Conservation (phyloP, 192 early-diverging fungal species). For the Podila minutissima region DNA sequence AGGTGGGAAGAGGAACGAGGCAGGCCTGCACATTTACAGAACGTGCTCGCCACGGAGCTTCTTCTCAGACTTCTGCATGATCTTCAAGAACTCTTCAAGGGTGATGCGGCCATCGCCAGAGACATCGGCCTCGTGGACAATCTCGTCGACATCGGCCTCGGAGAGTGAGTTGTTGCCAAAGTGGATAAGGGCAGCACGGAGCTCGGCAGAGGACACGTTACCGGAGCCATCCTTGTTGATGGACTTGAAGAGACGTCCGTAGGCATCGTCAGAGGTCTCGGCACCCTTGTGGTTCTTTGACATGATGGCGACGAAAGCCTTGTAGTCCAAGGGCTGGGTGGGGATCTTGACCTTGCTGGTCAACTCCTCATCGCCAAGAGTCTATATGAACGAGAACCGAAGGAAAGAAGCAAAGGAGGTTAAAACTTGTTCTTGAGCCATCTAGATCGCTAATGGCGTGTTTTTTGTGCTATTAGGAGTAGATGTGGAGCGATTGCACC, state of each 20-base stretch:
- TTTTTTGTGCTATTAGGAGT: background rate
- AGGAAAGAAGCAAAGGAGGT: no score
- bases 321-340: constrained; percentile 28
- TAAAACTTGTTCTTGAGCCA: background rate
- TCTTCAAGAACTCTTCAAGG: constrained; percentile 89
- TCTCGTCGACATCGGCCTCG: constrained; percentile 57
- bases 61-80: constrained; percentile 58
- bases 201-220: constrained; percentile 22
- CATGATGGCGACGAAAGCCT: constrained; percentile 20
- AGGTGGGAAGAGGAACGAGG: background rate
- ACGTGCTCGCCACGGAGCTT: constrained; percentile 33
- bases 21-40: constrained; percentile 2
- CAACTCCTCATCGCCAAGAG: constrained; percentile 12
- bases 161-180: constrained; percentile 33
- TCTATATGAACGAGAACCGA: background rate
- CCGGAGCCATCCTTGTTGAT: constrained; percentile 34
- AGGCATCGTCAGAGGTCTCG: constrained; percentile 20
- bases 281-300: constrained; percentile 17
- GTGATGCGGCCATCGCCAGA: constrained; percentile 89
- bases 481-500: background rate
- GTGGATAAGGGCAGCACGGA: constrained; percentile 21
- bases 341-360: constrained; percentile 19
- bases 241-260: constrained; percentile 12
- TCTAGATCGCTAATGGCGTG: no score
- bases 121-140: constrained; percentile 78